Percentiles rank a stretch among this genome's conserved stretches.
Conservation (phyloP, 768 basidiomycete genomes). For the Suillus decipiens region DNA sequence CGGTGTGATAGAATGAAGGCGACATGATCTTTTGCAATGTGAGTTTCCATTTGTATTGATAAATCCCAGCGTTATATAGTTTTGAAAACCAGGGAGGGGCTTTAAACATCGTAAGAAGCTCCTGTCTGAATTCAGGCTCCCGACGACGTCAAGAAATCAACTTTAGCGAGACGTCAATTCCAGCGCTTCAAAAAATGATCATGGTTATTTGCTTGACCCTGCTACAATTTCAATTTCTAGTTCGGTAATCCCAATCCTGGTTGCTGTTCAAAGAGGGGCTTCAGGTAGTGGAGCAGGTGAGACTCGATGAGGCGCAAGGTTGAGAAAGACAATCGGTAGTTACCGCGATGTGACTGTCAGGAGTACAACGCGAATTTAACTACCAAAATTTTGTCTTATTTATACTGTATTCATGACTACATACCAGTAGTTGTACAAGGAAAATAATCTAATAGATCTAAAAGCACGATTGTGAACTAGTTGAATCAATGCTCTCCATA, state of each 20-base stretch:
- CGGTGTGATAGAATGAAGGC: conserved; percentile 39
- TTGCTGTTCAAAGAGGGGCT: conserved; percentile 4
- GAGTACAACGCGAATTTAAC: conserved; percentile 7
- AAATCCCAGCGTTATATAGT: conserved; percentile 28
- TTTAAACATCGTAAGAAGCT: conserved; percentile 22
- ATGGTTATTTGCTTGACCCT: conserved; percentile 30
- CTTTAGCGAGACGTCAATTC: conserved; percentile 16
- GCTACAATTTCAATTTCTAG: conserved; percentile 29
- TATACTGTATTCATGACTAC: conserved; percentile 12
- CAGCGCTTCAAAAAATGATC: conserved; percentile 23
- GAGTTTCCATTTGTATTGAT: conserved; percentile 22
- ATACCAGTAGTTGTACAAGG: no score
- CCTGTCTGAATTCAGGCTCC: conserved; percentile 11
- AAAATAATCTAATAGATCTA: conserved; percentile 3
- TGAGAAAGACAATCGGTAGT: conserved; percentile 10
- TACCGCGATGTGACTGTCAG: conserved; percentile 12
- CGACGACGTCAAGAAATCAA: conserved; percentile 11
- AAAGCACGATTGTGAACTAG: not conserved
- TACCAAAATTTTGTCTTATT: conserved; percentile 10
- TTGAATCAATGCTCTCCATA: not conserved
- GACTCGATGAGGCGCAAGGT: conserved; percentile 1
- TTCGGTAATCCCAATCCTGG: conserved; percentile 14
- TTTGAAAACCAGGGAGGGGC: conserved; percentile 27
- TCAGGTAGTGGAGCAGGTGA: conserved; percentile 2
- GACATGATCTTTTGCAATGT: conserved; percentile 21